Conservation (phyloP, 169 alveolate genomes). For the Ichthyophthirius multifiliis region DNA sequence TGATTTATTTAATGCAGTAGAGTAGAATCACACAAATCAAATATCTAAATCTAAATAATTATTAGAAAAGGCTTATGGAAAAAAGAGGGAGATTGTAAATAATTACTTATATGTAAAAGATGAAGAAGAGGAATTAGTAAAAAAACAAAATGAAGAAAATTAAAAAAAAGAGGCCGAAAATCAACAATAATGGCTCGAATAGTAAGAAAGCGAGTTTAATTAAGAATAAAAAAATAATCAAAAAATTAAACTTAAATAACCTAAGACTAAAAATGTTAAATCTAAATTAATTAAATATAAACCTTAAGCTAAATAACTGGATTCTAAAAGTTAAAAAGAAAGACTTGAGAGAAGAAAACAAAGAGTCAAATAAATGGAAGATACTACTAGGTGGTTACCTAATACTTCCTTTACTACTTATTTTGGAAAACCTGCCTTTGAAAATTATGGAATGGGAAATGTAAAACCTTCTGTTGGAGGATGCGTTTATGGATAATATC, state of each 20-base stretch:
- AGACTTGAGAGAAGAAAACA: constrained; percentile 37
- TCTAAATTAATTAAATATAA: constrained; percentile 4
- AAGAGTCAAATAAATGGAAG: constrained; percentile 61
- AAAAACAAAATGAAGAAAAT: neutral
- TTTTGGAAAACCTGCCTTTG: constrained; percentile 87
- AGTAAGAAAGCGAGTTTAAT: no score
- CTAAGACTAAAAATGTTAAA: neutral
- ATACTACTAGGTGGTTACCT: constrained; percentile 84
- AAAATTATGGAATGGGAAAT: constrained; percentile 79
- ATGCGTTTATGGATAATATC: constrained; percentile 72
- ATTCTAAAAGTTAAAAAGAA: constrained; percentile 10
- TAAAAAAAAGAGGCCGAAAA: neutral
- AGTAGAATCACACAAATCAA: neutral
- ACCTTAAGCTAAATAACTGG: neutral
- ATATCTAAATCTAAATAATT: neutral
- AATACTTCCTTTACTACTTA: constrained; percentile 79
- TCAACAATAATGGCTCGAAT: neutral
- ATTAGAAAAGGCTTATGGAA: neutral
- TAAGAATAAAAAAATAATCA: no score
- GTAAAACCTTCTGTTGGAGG: constrained; percentile 86
- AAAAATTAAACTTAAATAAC: no score
- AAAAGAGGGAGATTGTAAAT: neutral
- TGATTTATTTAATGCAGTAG: neutral
- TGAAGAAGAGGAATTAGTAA: neutral
- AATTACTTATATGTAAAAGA: neutral